These are phyloP conservation scores for Sherardia arvensis DNA, from an alignment of 257 asterid genomes.

Conservation along the genomic window DNA sequence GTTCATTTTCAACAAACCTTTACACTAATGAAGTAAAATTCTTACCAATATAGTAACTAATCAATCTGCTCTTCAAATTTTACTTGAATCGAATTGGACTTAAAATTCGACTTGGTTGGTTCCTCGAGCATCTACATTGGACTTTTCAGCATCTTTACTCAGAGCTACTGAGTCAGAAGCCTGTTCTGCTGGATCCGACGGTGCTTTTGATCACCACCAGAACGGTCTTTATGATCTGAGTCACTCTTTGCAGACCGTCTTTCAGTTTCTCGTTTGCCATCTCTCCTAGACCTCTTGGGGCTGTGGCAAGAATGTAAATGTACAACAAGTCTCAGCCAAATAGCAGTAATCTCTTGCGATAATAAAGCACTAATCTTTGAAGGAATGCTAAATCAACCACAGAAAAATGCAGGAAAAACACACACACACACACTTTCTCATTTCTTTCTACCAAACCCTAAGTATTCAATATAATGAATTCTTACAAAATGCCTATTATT, in stretches of 20 bases:
- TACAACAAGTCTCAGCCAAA: not conserved
- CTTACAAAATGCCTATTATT: not conserved
- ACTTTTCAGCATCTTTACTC: constrained; percentile 33
- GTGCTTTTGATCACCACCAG: constrained; percentile 36
- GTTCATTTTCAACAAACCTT: too few species aligned
- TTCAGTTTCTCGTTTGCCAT: constrained; percentile 58
- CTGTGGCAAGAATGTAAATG: constrained; percentile 22
- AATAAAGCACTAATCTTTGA: not conserved
- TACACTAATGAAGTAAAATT: too few species aligned
- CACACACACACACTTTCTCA: not conserved
- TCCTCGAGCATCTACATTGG: constrained; percentile 25
- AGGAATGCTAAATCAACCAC: not conserved
- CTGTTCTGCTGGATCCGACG: constrained; percentile 26
- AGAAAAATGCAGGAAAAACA: not conserved
- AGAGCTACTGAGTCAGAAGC: constrained; percentile 32
- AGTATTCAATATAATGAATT: not conserved
- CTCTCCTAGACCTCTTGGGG: constrained; percentile 83
- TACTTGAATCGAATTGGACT: too few species aligned
- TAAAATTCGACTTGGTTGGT: too few species aligned
- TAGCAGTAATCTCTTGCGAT: not conserved
- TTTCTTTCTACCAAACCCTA: not conserved
- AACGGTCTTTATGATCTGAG: constrained; percentile 28
- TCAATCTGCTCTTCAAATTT: too few species aligned
- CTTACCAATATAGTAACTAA: too few species aligned
- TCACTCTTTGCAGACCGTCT: constrained; percentile 22